Base-by-base conservation (phyloP, 495 filamentous ascomycete species). In the Xylona heveae region DNA sequence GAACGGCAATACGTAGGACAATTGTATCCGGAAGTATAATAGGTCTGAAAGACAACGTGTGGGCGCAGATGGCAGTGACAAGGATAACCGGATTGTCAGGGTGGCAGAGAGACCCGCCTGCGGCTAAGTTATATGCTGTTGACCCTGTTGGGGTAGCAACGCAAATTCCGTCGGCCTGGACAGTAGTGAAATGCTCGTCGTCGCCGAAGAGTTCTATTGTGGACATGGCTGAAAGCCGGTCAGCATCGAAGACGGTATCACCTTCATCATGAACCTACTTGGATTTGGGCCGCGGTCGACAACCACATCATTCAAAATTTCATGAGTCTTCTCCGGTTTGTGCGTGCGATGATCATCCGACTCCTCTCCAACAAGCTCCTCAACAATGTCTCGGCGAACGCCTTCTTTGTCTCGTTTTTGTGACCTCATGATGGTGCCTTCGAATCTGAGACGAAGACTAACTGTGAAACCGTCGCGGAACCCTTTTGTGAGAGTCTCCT, bases 81-180 rank as follows among this genome's bases (percentile, higher is more conserved):
- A 97, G 71, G 50, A 97, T 91, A 25, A 95, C 83, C 0, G 88
- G 88, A 47, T 95, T 95, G 35, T 95, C 90, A 0, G 88, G 88
- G 42, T 97, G 88, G 37, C 84, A 92, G 15, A 97, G 67, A 4
- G 82, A 88, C 12, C 88, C 88, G 8, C 90, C 90, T 9, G 90
- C 88, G 0, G 85, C 85, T 24, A 97, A 78, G 44, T 94, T 95
- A 58, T 97, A 97, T 10, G 88, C 88, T 26, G 88, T 97, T 9
- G 78, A 88, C 23, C 88, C 88, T 0, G 81, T 93, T 13, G 83
- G 85, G 14, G 80, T 93, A 6, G 81, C 75, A 27, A 94, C 74
- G 53, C 83, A 92, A 28, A 93, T 60, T 10, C 83, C 83, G 50
- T 94, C 81, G 18, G 79, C 80, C 38, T 78, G 72, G 4, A 90